These are phyloP conservation scores for Dactylonectria estremocensis DNA, from an alignment of 2,329 filamentous ascomycete genomes.

Conservation along the genomic window DNA sequence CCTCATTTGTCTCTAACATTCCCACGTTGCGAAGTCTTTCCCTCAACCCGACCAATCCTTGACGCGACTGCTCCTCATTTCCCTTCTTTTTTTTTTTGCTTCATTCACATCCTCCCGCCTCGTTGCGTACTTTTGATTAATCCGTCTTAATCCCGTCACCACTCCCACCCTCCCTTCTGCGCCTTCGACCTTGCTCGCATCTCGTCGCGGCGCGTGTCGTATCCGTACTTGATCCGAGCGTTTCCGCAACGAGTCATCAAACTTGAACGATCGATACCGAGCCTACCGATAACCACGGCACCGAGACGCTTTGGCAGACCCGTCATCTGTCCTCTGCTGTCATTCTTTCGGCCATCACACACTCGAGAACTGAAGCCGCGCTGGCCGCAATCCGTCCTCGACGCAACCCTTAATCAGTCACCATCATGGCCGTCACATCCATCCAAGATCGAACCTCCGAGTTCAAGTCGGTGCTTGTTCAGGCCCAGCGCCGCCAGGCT, in stretches of 20 bases:
- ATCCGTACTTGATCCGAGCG: conserved; percentile 11
- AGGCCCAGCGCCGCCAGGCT: conserved; percentile 86
- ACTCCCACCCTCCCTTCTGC: conserved; percentile 1
- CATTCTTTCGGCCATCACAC: conserved; percentile 6
- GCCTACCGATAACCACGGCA: neutral
- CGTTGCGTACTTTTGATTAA: conserved; percentile 15
- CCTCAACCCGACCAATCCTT: conserved; percentile 22
- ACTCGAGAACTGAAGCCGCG: conserved; percentile 50
- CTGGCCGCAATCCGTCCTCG: conserved; percentile 53
- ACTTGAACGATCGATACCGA: conserved; percentile 2
- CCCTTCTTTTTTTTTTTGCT: conserved; percentile 17
- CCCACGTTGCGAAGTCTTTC: conserved; percentile 40
- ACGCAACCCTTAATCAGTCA: conserved; percentile 32
- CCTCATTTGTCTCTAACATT: conserved; percentile 47
- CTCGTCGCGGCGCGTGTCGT: conserved; percentile 22
- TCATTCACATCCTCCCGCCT: conserved; percentile 8
- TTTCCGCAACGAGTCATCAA: neutral
- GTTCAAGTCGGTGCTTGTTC: conserved; percentile 91
- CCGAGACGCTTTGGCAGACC: conserved; percentile 12
- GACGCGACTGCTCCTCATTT: conserved; percentile 27
- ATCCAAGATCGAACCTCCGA: conserved; percentile 98
- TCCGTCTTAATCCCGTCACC: conserved; percentile 21
- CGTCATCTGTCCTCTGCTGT: conserved; percentile 7
- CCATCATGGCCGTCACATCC: conserved; percentile 75
- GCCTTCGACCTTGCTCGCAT: neutral